Evolutionary conservation across 164 flowering plant species (phyloP).

Genomic region (Vitis rotundifolia): DNA sequence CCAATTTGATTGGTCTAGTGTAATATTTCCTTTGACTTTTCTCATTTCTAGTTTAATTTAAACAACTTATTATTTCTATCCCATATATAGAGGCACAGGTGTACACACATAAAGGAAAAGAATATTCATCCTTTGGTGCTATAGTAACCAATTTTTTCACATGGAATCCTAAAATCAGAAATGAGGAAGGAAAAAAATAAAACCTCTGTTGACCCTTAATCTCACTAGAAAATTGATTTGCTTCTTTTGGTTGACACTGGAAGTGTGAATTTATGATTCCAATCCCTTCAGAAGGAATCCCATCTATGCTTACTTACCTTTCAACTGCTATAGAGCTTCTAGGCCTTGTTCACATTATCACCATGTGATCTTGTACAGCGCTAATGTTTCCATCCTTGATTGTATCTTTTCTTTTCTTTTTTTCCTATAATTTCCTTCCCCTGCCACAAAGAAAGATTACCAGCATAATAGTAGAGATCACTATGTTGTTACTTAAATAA

Average conservation of each 20-base stretch:
- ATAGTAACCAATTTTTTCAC: too few species aligned
- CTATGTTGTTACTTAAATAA: neutral
- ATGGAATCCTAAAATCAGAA: neutral
- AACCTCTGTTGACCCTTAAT: neutral
- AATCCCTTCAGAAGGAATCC: neutral
- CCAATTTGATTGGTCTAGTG: neutral
- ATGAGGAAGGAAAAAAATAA: neutral
- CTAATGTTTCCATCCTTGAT: neutral
- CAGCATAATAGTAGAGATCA: neutral
- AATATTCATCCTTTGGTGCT: too few species aligned
- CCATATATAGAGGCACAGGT: too few species aligned
- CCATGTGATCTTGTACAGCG: neutral
- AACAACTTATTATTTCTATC: too few species aligned
- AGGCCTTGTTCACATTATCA: neutral
- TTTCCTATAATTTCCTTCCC: neutral
- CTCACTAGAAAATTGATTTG: too few species aligned
- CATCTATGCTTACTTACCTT: neutral
- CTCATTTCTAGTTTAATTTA: neutral
- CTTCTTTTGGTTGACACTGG: neutral
- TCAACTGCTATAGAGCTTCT: neutral
- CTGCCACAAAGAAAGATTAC: neutral
- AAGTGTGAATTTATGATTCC: neutral
- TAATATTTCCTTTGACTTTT: neutral
- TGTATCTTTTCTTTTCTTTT: neutral
- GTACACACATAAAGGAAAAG: too few species aligned